These are phyloP conservation scores for Poterioochromonas sp. DNA, from an alignment of 352 stramenopile genomes.

Conservation along the genomic window DNA sequence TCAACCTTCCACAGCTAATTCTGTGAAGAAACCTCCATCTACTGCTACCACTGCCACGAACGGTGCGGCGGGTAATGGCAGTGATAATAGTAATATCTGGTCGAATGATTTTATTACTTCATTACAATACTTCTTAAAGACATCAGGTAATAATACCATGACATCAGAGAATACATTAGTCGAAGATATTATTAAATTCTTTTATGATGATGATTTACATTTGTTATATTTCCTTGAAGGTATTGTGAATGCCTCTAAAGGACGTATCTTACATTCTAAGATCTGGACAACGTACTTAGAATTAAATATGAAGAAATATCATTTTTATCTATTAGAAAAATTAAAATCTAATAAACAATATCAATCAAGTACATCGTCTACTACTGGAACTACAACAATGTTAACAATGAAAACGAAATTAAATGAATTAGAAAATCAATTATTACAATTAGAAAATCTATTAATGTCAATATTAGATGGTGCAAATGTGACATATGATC, in stretches of 20 bases:
- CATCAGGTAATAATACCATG: neutral
- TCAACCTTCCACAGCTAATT: neutral
- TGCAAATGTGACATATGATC: neutral
- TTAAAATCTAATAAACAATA: neutral
- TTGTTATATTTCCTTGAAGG: neutral
- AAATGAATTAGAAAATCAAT: neutral
- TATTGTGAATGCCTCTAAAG: neutral
- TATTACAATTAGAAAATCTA: neutral
- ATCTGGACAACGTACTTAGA: neutral
- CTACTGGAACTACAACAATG: neutral
- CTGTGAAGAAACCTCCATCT: neutral
- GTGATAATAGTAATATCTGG: too few relatives aligned
- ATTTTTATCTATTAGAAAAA: neutral
- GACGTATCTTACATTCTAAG: conserved; percentile 1
- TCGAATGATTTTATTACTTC: too few relatives aligned
- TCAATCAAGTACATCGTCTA: neutral
- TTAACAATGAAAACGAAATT: too few relatives aligned
- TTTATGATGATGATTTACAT: neutral
- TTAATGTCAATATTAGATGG: conserved; percentile 14
- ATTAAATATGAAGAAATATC: neutral
- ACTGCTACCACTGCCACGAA: neutral
- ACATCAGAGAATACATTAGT: neutral
- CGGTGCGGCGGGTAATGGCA: neutral
- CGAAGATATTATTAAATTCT: neutral
- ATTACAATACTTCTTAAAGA: neutral